Percentiles rank a stretch among this genome's conserved stretches.
Conservation (phyloP, 768 basidiomycete genomes). For the Suillus decipiens region DNA sequence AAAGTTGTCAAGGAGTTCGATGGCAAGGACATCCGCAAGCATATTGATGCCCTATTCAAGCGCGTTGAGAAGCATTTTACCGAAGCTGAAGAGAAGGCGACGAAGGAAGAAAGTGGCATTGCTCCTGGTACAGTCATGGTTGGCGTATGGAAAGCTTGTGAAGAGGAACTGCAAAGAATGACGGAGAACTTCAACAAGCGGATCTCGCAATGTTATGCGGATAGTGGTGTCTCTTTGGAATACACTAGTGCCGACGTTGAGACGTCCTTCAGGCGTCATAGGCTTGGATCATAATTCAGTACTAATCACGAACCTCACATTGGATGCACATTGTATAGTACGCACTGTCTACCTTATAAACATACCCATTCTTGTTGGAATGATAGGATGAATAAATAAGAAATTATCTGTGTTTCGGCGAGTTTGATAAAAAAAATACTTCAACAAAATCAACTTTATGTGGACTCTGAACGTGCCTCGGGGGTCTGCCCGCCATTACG, state of each 20-base stretch:
- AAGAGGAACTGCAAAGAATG: constrained; percentile 76
- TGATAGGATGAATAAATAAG: neutral
- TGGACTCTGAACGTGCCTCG: neutral
- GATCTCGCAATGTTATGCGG: constrained; percentile 79
- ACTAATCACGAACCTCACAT: constrained; percentile 6
- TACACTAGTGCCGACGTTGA: constrained; percentile 78
- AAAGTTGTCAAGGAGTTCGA: constrained; percentile 84
- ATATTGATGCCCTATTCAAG: constrained; percentile 82
- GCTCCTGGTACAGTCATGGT: constrained; percentile 67
- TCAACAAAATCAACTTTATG: neutral
- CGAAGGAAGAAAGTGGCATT: constrained; percentile 52
- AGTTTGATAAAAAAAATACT: neutral
- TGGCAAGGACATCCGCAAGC: constrained; percentile 87
- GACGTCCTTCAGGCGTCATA: constrained; percentile 70
- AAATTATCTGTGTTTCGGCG: neutral
- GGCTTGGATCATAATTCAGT: constrained; percentile 28
- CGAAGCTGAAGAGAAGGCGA: constrained; percentile 70
- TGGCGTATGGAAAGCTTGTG: constrained; percentile 90
- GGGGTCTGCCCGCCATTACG: neutral
- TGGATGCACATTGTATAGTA: constrained; percentile 10
- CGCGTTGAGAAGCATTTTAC: constrained; percentile 97
- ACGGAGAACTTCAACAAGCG: constrained; percentile 68
- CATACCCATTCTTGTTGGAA: constrained; percentile 1
- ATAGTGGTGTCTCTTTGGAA: constrained; percentile 71
- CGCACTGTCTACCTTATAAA: neutral